Evolutionary conservation across 352 stramenopile genomes (phyloP).

Genomic region (Elongisporangium senticosum): DNA sequence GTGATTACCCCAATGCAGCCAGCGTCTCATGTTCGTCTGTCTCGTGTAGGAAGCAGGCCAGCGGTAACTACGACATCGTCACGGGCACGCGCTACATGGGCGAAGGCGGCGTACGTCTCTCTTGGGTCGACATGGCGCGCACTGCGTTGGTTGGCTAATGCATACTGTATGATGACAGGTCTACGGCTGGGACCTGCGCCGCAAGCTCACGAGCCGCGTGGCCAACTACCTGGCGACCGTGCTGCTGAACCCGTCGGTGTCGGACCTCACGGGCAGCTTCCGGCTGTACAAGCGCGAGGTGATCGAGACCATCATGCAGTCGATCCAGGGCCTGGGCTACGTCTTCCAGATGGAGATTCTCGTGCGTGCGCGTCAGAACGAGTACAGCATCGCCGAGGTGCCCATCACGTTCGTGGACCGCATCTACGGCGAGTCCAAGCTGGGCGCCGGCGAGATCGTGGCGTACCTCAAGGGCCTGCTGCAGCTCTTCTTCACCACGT

Average conservation of each 20-base stretch:
- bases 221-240: conserved; percentile 98
- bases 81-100: conserved; percentile 93
- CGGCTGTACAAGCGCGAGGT: conserved; percentile 95
- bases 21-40: not conserved
- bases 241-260: conserved; percentile 92
- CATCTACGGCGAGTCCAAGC: conserved; percentile 98
- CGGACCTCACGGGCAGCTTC: conserved; percentile 97
- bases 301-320: conserved; percentile 92
- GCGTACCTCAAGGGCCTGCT: conserved; percentile 95
- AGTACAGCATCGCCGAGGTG: conserved; percentile 93
- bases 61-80: conserved; percentile 92
- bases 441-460: conserved; percentile 97
- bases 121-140: not conserved
- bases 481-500: conserved; percentile 95
- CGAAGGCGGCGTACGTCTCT: conserved; percentile 87
- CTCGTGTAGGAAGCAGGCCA: conserved; percentile 53
- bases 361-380: conserved; percentile 88
- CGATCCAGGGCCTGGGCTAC: conserved; percentile 90
- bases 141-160: conserved; percentile 1
- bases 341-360: conserved; percentile 99
- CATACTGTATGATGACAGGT: conserved; percentile 45
- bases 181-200: conserved; percentile 94
- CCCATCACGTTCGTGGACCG: conserved; percentile 98
- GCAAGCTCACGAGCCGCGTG: conserved; percentile 95
- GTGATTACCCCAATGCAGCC: not conserved